Evolutionary conservation across 805 yeast genomes (phyloP).

Genomic region (Metschnikowia arizonensis): DNA sequence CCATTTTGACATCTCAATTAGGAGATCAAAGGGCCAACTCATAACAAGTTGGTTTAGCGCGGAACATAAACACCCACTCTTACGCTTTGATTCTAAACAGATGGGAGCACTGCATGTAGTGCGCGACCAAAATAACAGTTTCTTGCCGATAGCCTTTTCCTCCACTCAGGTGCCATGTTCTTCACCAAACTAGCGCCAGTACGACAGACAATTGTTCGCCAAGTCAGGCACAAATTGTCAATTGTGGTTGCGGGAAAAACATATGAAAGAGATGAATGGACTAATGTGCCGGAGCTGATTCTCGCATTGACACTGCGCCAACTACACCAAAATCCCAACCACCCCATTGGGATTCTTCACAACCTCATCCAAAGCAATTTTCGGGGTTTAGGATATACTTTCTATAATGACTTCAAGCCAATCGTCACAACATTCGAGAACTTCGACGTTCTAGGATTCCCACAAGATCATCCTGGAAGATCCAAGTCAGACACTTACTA

Average conservation of each 20-base stretch:
- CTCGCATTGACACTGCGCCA: conserved; percentile 63
- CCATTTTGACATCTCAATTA: too few relatives aligned
- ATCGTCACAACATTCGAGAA: conserved; percentile 79
- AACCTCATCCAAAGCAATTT: conserved; percentile 68
- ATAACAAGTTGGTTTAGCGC: too few relatives aligned
- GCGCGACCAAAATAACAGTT: not conserved
- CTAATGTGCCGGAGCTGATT: conserved; percentile 79
- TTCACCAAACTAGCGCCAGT: conserved; percentile 2
- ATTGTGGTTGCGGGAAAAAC: conserved; percentile 42
- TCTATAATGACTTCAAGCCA: conserved; percentile 77
- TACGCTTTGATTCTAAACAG: too few relatives aligned
- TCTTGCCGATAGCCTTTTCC: not conserved
- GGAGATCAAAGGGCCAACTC: too few relatives aligned
- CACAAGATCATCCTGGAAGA: conserved; percentile 89
- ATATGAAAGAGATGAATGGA: conserved; percentile 68
- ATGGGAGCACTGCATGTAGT: too few relatives aligned
- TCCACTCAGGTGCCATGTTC: not conserved
- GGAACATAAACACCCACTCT: too few relatives aligned
- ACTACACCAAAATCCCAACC: conserved; percentile 67
- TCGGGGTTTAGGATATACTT: conserved; percentile 63
- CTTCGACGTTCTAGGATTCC: conserved; percentile 90
- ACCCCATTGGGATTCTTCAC: conserved; percentile 86
- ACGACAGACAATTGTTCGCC: not conserved
- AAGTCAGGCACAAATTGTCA: conserved; percentile 21
- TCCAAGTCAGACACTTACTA: conserved; percentile 91